phyloP scores from a whole-genome alignment of 176 grass and related monocot genomes.

The Calamus simplicifolius region DNA sequence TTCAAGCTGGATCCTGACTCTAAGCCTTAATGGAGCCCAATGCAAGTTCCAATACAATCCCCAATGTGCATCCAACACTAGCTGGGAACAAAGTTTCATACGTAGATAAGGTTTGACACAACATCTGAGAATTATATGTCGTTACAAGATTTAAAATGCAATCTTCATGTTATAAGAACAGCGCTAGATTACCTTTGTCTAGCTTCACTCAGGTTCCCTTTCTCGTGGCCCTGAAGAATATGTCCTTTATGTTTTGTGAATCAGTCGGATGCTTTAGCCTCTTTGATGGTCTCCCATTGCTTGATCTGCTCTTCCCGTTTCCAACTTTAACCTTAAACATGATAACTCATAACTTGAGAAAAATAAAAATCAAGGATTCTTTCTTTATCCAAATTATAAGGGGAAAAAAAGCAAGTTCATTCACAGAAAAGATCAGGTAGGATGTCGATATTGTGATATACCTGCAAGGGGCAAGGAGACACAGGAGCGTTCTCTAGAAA shows the following conservation, averaged over 20 bases:
- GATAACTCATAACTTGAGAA: not conserved
- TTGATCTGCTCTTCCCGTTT: constrained; percentile 27
- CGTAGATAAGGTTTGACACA: too few species aligned
- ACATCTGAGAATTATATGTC: too few species aligned
- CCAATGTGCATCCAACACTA: too few species aligned
- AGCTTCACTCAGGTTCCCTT: constrained; percentile 18
- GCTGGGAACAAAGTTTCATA: too few species aligned
- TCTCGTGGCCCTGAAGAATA: constrained; percentile 76
- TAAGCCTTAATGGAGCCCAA: too few species aligned
- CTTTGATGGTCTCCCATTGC: constrained; percentile 60
- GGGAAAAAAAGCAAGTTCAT: not conserved
- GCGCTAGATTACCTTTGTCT: not conserved
- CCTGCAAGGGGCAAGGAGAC: constrained; percentile 36
- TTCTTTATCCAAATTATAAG: too few species aligned
- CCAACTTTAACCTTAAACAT: constrained; percentile 24
- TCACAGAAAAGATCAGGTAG: not conserved
- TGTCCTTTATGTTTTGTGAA: constrained; percentile 85
- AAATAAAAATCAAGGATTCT: not conserved
- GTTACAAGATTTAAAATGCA: too few species aligned
- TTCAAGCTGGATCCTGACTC: too few species aligned
- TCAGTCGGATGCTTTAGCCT: constrained; percentile 56
- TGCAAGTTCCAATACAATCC: too few species aligned
- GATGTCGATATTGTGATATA: constrained; percentile 4
- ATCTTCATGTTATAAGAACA: not conserved
- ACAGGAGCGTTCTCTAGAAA: constrained; percentile 29